phyloP scores from a whole-genome alignment of 1,284 basidiomycete species.

The Ceratobasidium sp. region DNA sequence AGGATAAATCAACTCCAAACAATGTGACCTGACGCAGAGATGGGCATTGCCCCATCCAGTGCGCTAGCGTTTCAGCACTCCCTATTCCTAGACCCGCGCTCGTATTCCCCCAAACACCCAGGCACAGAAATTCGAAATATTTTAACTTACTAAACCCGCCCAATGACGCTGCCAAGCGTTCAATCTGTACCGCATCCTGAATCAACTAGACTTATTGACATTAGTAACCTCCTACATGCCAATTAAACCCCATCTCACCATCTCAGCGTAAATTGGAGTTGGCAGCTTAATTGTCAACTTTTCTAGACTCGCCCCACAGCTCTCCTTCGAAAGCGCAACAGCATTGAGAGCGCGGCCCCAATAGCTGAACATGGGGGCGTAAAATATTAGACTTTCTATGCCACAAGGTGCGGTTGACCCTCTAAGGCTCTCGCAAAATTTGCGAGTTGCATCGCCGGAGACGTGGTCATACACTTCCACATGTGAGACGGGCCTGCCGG shows the following conservation, averaged over 20 bases:
- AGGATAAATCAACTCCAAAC: conserved; percentile 2
- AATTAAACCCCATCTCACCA: too few relatives aligned
- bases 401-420: neutral
- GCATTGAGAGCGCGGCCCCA: conserved; percentile 1
- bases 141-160: neutral
- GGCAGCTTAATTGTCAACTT: too few relatives aligned
- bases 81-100: neutral
- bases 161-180: neutral
- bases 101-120: neutral
- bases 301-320: neutral
- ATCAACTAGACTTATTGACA: too few relatives aligned
- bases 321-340: neutral
- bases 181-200: too few relatives aligned
- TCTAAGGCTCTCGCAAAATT: conserved; percentile 4
- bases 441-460: neutral
- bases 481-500: conserved; percentile 7
- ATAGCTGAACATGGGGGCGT: neutral
- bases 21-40: neutral
- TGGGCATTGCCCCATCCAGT: neutral
- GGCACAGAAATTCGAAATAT: neutral
- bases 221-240: too few relatives aligned
- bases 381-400: neutral
- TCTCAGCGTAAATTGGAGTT: too few relatives aligned
- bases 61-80: neutral
- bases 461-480: neutral